phyloP scores from a whole-genome alignment of 2,329 filamentous ascomycete species.

The Immersiporthe knoxdaviesiana region DNA sequence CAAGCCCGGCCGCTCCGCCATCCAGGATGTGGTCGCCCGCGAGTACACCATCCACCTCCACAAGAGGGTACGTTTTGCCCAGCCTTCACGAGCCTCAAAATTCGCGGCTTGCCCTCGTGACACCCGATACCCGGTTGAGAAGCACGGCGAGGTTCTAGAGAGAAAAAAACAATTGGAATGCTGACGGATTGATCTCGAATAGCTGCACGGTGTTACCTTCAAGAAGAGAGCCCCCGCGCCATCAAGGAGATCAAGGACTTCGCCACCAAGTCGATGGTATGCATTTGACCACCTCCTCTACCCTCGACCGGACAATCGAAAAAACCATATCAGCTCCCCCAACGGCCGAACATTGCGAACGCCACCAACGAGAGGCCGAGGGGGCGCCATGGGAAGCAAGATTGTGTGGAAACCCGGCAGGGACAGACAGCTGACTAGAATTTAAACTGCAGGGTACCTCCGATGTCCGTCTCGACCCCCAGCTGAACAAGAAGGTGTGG shows the following conservation, averaged over 20 bases:
- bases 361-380: neutral
- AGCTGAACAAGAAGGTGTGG: constrained; percentile 99
- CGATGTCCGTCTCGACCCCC: constrained; percentile 97
- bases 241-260: constrained; percentile 99
- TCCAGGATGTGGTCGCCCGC: constrained; percentile 97
- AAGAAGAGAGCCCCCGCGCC: constrained; percentile 98
- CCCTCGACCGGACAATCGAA: constrained; percentile 2
- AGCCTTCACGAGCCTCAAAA: constrained; percentile 7
- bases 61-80: constrained; percentile 83
- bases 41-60: constrained; percentile 99
- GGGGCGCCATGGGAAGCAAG: neutral
- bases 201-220: constrained; percentile 98
- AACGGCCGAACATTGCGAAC: constrained; percentile 6
- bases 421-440: constrained; percentile 21
- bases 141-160: constrained; percentile 38
- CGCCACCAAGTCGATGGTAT: constrained; percentile 93
- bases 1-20: constrained; percentile 83
- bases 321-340: constrained; percentile 7
- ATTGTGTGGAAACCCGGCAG: neutral
- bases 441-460: constrained; percentile 73
- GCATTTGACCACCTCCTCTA: constrained; percentile 41
- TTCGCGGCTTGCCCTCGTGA: neutral
- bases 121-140: constrained; percentile 30
- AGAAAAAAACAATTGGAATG: constrained; percentile 30
- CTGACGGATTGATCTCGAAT: constrained; percentile 41